Conservation (phyloP, 2,329 filamentous ascomycete genomes). For the Chlorencoelia australis region DNA sequence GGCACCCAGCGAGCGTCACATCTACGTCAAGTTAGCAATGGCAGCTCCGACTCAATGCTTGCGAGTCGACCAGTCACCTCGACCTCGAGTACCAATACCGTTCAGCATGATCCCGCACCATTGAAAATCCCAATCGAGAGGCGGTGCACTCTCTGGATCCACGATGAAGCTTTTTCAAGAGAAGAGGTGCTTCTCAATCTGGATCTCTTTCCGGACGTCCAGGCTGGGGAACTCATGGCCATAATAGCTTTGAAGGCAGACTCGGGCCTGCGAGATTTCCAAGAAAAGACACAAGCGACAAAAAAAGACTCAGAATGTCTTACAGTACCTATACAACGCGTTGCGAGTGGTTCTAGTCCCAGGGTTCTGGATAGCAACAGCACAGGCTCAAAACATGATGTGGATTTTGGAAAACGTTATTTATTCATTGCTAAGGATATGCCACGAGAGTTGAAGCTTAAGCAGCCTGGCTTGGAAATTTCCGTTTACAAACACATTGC, state of each 20-base stretch:
- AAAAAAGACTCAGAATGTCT: conserved; percentile 18
- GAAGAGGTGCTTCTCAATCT: conserved; percentile 76
- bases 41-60: conserved; percentile 16
- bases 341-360: conserved; percentile 4
- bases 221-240: conserved; percentile 61
- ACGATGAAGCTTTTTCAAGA: conserved; percentile 60
- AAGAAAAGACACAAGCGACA: conserved; percentile 26
- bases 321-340: conserved; percentile 14
- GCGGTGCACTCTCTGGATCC: conserved; percentile 27
- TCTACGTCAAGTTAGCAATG: conserved; percentile 25
- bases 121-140: conserved; percentile 17
- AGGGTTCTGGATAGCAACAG: conserved; percentile 2
- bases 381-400: conserved; percentile 17
- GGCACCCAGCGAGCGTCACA: conserved; percentile 21
- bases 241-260: conserved; percentile 53
- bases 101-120: conserved; percentile 15
- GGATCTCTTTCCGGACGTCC: conserved; percentile 56
- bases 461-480: conserved; percentile 56
- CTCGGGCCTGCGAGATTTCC: conserved; percentile 34
- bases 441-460: conserved; percentile 54
- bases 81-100: conserved; percentile 18
- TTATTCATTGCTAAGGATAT: conserved; percentile 65
- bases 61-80: conserved; percentile 17
- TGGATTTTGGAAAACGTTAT: conserved; percentile 40
- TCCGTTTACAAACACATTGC: conserved; percentile 70